These are phyloP conservation scores for Eragrostis nindensis DNA, from an alignment of 176 grass and related monocot genomes.

Conservation along the genomic window DNA sequence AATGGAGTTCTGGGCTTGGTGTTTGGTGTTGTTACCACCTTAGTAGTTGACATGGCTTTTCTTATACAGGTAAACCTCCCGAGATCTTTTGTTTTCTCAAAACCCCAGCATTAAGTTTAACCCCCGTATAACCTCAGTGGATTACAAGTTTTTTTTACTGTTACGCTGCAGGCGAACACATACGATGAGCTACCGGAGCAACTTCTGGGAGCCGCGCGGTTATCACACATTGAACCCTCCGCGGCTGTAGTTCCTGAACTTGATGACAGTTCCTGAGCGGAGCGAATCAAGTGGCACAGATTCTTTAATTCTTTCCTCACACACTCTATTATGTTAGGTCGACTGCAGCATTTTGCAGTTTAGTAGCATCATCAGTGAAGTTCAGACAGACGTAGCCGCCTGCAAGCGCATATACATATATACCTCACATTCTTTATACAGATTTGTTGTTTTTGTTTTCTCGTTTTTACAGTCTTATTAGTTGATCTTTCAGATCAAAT, in stretches of 20 bases:
- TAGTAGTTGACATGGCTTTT: conserved; percentile 96
- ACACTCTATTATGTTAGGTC: neutral
- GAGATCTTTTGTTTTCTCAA: neutral
- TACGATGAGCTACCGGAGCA: conserved; percentile 85
- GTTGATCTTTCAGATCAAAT: neutral
- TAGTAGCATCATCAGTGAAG: neutral
- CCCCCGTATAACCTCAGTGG: neutral
- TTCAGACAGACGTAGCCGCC: neutral
- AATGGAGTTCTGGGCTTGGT: conserved; percentile 97
- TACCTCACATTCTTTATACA: neutral
- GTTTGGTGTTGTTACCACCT: conserved; percentile 81
- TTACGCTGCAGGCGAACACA: conserved; percentile 70
- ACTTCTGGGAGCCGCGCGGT: conserved; percentile 74
- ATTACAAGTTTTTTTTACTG: neutral
- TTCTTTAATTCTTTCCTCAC: conserved; percentile 40
- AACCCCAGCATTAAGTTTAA: neutral
- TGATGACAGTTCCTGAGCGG: conserved; percentile 34
- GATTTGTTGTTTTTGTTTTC: neutral
- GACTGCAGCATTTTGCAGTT: conserved; percentile 37
- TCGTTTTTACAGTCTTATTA: neutral
- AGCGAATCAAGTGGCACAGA: conserved; percentile 27
- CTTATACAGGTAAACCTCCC: conserved; percentile 85
- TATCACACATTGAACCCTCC: conserved; percentile 79
- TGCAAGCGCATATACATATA: neutral
- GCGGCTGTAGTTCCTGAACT: conserved; percentile 55